These are phyloP conservation scores for Periconia sp. DNA, from an alignment of 2,329 filamentous ascomycete genomes.

Conservation along the genomic window DNA sequence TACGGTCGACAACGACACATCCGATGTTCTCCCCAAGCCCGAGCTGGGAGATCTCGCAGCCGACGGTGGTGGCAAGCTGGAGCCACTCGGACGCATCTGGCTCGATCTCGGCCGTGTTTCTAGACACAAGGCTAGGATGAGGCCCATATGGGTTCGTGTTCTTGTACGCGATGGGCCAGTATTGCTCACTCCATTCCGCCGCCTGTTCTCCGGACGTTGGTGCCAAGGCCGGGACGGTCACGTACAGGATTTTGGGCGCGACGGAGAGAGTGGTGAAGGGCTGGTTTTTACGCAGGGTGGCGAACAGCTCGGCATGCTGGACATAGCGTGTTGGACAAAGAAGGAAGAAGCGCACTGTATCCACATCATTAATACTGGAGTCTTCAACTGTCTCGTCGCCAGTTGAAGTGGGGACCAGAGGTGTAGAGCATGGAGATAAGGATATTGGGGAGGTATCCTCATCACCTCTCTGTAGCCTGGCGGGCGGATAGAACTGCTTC, in stretches of 20 bases:
- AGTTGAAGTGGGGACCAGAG: slow-evolving; percentile 12
- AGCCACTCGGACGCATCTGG: slow-evolving; percentile 70
- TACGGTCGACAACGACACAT: slow-evolving; percentile 73
- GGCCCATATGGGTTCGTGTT: slow-evolving; percentile 88
- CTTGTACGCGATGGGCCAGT: slow-evolving; percentile 86
- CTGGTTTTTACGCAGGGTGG: slow-evolving; percentile 37
- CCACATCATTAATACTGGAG: slow-evolving; percentile 34
- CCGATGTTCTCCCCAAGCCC: slow-evolving; percentile 74
- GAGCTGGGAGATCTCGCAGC: slow-evolving; percentile 61
- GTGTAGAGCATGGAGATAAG: slow-evolving; percentile 31
- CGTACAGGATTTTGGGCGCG: slow-evolving; percentile 63
- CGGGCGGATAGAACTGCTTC: slow-evolving; percentile 39
- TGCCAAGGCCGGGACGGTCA: slow-evolving; percentile 73
- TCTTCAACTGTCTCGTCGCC: slow-evolving; percentile 18
- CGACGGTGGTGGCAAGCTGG: slow-evolving; percentile 69
- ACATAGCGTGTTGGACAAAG: slow-evolving; percentile 60
- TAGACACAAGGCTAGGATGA: slow-evolving; percentile 75
- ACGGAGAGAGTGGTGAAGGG: slow-evolving; percentile 46
- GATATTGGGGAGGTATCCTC: slow-evolving; percentile 34
- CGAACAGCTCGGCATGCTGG: slow-evolving; percentile 56
- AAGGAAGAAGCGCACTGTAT: slow-evolving; percentile 56
- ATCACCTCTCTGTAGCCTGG: slow-evolving; percentile 42
- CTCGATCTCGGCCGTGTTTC: slow-evolving; percentile 72
- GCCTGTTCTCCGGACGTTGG: slow-evolving; percentile 80
- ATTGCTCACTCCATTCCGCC: slow-evolving; percentile 73